Percentiles rank a stretch among this genome's conserved stretches.
These are phyloP conservation scores for Zoysia pacifica DNA, from an alignment of 176 grass and related monocot species.

Conservation along the genomic window DNA sequence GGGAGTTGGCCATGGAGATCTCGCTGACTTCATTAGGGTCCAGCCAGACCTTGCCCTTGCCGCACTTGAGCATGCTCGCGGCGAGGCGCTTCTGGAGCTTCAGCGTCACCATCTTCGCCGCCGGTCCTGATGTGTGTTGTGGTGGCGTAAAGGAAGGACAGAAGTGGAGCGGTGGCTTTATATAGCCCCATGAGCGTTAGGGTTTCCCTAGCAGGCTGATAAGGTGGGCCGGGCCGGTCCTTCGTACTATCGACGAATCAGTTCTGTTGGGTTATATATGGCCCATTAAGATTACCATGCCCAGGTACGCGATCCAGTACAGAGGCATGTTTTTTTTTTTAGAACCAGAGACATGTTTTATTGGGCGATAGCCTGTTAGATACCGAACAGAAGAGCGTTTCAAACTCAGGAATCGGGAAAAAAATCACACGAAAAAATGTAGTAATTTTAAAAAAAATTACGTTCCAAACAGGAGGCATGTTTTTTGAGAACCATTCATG, in stretches of 20 bases:
- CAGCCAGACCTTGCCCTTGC: slow-evolving; percentile 6
- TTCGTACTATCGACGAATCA: neutral
- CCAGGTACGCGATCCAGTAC: neutral
- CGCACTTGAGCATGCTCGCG: neutral
- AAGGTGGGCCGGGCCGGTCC: neutral
- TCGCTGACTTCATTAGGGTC: slow-evolving; percentile 7
- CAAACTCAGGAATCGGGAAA: no score
- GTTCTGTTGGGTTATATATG: neutral
- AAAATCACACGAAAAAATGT: no score
- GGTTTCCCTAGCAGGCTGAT: neutral
- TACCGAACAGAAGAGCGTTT: no score
- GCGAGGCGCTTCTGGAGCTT: neutral
- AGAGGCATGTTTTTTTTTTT: neutral
- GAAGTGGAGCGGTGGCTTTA: neutral
- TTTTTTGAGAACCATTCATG: no score
- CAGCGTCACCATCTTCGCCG: neutral
- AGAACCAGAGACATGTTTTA: neutral
- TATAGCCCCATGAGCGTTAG: neutral
- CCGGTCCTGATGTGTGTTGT: neutral
- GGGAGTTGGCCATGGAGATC: slow-evolving; percentile 8
- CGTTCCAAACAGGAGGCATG: no score
- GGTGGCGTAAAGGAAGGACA: neutral
- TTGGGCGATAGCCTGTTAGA: neutral
- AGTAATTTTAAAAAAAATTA: no score
- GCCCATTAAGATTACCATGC: neutral